Evolutionary conservation across 2,329 filamentous ascomycete species (phyloP).

Genomic region (Aspergillus proliferans): DNA sequence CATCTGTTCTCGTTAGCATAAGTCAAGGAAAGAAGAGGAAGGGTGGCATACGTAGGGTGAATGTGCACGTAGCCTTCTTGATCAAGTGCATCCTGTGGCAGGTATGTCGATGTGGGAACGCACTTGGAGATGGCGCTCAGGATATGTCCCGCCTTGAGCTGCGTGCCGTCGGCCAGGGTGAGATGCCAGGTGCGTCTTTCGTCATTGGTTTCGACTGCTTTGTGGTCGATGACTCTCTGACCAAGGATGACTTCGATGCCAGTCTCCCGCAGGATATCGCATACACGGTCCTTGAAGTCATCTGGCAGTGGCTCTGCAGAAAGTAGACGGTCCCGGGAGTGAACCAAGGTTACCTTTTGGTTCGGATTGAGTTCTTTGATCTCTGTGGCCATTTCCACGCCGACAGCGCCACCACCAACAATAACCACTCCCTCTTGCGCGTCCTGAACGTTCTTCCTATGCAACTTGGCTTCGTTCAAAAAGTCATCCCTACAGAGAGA

Average conservation of each 20-base stretch:
- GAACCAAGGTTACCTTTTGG: constrained; percentile 64
- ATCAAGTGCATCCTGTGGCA: constrained; percentile 55
- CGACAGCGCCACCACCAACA: constrained; percentile 72
- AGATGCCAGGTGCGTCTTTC: constrained; percentile 33
- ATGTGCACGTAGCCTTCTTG: constrained; percentile 62
- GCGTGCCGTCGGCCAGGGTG: constrained; percentile 55
- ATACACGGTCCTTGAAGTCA: constrained; percentile 56
- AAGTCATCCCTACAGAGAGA: constrained; percentile 37
- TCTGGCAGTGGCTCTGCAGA: constrained; percentile 67
- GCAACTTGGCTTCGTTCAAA: constrained; percentile 17
- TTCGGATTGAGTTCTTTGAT: constrained; percentile 62
- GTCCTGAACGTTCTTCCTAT: constrained; percentile 35
- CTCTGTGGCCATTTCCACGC: constrained; percentile 76
- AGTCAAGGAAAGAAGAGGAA: background rate
- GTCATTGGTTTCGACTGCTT: constrained; percentile 10
- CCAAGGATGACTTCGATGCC: constrained; percentile 46
- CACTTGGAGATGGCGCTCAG: constrained; percentile 63
- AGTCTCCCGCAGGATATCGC: constrained; percentile 53
- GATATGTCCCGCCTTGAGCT: constrained; percentile 57
- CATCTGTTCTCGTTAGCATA: constrained; percentile 36
- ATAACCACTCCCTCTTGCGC: constrained; percentile 53
- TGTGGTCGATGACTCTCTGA: constrained; percentile 21
- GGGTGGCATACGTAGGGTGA: constrained; percentile 37
- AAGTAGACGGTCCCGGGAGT: constrained; percentile 64
- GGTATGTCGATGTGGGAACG: constrained; percentile 56